Base-by-base conservation (phyloP, 1,284 basidiomycete genomes). In the Tilletia walkeri region DNA sequence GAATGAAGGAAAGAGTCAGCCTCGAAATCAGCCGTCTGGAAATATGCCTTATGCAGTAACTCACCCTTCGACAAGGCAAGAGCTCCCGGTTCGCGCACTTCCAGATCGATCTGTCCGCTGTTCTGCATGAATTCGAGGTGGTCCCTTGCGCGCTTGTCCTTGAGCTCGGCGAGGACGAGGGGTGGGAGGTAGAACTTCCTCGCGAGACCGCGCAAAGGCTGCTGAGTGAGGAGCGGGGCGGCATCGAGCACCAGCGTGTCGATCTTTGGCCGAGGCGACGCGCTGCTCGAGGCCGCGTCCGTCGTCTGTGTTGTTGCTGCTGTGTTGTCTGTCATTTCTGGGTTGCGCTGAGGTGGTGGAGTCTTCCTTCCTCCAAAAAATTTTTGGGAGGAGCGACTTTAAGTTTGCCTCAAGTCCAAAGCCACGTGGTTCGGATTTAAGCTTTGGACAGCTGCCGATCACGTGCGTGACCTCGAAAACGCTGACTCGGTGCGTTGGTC, bases 241-340 rank as follows among this genome's bases (percentile, higher is more conserved):
- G 82, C 82, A 68, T 82, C 80, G 49, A 82, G 75, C 65, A 83
- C 75, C 48, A 82, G 78, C 24, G 74, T 70, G 67, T 82, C 73
- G 71, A 82, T 82, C 7, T 53, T 53, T 30, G 50, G 50, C 50
- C 7, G 66, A 30, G 56, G 4, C 1, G n/a, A 14, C 56, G 56
- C 12, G 56, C 56, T 61, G 20, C 56, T 61, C 6, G n/a, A 5
- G 56, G 20, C 30, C 9, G 24, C 30, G 56, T 18, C 50, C 50
- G 7, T 53, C 50, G 50, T 7, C 50, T 24, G 6, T 6, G 53
- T 24, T 10, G 24, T 61, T 36, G 56, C 56, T 36, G 20, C 18
- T 61, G 56, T 53, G 50, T n/a, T 30, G 12, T 53, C 50, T 53
- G 50, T n/a, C 24, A 30, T 30, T 7, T n/a, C n/a, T n/a, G 24